phyloP scores from a whole-genome alignment of 331 rosid genomes.

The Pyrus hybrid region DNA sequence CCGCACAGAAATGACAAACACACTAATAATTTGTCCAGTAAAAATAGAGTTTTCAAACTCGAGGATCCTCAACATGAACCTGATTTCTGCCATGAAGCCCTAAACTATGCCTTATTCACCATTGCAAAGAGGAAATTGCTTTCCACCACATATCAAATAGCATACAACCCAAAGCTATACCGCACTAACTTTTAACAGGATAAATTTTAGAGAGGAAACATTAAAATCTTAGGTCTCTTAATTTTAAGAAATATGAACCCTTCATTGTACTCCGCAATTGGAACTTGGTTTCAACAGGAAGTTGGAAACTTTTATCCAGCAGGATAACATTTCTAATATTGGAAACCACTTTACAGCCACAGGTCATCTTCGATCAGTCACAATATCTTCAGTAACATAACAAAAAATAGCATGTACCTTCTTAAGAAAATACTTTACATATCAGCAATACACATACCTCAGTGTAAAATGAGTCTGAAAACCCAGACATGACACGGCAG shows the following conservation, averaged over 20 bases:
- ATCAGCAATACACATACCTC: conserved; percentile 42
- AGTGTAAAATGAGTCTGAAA: conserved; percentile 68
- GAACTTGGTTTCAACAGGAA: neutral
- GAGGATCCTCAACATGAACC: neutral
- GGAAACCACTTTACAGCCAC: neutral
- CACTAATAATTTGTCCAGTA: neutral
- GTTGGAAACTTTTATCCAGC: neutral
- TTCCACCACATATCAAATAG: neutral
- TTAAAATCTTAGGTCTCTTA: neutral
- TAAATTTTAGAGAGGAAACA: neutral
- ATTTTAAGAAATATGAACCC: neutral
- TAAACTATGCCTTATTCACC: neutral
- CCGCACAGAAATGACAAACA: neutral
- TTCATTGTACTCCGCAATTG: neutral
- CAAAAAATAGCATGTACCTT: neutral
- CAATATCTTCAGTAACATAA: neutral
- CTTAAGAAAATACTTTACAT: neutral
- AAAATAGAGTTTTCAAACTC: neutral
- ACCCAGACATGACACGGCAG: conserved; percentile 96
- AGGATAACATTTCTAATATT: neutral
- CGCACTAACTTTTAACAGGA: neutral
- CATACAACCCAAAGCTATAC: neutral
- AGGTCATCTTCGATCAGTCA: neutral
- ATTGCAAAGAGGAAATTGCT: neutral
- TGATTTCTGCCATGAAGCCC: neutral